These are phyloP conservation scores for Aechmea fasciata DNA, from an alignment of 176 grass and related monocot species.

Conservation along the genomic window DNA sequence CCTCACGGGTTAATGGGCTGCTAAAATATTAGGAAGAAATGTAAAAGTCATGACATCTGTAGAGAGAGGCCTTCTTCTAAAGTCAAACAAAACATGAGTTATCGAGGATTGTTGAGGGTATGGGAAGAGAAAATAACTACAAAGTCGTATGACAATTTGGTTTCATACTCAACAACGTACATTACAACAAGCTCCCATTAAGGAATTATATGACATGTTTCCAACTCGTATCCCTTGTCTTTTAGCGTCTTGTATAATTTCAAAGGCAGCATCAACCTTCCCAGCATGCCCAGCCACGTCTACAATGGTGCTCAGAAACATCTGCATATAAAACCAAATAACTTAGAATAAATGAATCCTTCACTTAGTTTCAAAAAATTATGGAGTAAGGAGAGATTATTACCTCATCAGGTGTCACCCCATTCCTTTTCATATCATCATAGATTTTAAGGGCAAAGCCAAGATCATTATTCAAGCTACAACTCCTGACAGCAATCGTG, in stretches of 20 bases:
- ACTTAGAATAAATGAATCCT: too few species aligned
- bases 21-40: too few species aligned
- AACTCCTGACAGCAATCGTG: slow-evolving; percentile 90
- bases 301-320: slow-evolving; percentile 93
- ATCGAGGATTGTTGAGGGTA: not conserved
- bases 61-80: not conserved
- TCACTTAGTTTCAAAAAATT: not conserved
- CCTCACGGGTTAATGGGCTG: too few species aligned
- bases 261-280: slow-evolving; percentile 74
- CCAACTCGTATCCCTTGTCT: slow-evolving; percentile 64
- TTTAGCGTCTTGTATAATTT: slow-evolving; percentile 84
- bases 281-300: slow-evolving; percentile 93
- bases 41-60: too few species aligned
- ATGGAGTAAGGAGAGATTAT: slow-evolving; percentile 17
- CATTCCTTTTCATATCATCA: slow-evolving; percentile 91
- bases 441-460: slow-evolving; percentile 85
- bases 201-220: slow-evolving; percentile 72
- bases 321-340: slow-evolving; percentile 38
- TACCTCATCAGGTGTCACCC: slow-evolving; percentile 91
- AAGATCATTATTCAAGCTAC: slow-evolving; percentile 85
- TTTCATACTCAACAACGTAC: slow-evolving; percentile 29
- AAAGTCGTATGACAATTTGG: not conserved
- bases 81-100: not conserved
- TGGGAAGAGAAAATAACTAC: not conserved
- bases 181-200: slow-evolving; percentile 99